Percentiles rank a stretch among this genome's conserved stretches.
These are phyloP conservation scores for Scheffersomyces titani DNA, from an alignment of 1,139 yeast genomes.

Conservation along the genomic window DNA sequence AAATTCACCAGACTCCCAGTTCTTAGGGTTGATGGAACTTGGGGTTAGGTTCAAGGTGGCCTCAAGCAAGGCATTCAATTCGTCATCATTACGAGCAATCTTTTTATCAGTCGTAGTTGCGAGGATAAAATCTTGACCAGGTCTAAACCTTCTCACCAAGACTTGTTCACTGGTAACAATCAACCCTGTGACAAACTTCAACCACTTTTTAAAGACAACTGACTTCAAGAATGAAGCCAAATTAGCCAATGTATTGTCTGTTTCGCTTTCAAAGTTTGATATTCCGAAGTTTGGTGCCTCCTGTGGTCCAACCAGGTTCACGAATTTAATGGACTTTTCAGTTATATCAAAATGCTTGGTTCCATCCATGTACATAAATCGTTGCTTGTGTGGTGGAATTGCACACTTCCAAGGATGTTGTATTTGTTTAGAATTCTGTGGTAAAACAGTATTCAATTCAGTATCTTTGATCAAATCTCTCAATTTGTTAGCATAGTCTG, in stretches of 20 bases:
- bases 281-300: conserved; percentile 57
- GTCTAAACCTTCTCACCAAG: conserved; percentile 83
- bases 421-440: conserved; percentile 58
- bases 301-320: conserved; percentile 43
- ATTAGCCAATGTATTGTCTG: conserved; percentile 43
- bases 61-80: conserved; percentile 56
- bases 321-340: conserved; percentile 27
- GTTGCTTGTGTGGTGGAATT: conserved; percentile 90
- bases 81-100: conserved; percentile 35
- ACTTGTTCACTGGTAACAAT: conserved; percentile 66
- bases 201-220: conserved; percentile 67
- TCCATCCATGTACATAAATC: conserved; percentile 85
- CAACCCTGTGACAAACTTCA: conserved; percentile 63
- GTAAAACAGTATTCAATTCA: conserved; percentile 62
- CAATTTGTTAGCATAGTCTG: conserved; percentile 51
- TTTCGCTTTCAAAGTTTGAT: conserved; percentile 9
- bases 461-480: conserved; percentile 48
- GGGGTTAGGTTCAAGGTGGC: conserved; percentile 83
- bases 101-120: conserved; percentile 73
- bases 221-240: conserved; percentile 64
- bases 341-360: conserved; percentile 31
- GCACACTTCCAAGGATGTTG: conserved; percentile 85
- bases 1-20: conserved; percentile 83
- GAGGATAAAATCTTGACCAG: conserved; percentile 89
- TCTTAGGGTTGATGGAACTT: conserved; percentile 49